Evolutionary conservation across 257 asterid genomes (phyloP), one percentile per base, ranked within the genome.

Genomic region (Solanum chiquidenum): DNA sequence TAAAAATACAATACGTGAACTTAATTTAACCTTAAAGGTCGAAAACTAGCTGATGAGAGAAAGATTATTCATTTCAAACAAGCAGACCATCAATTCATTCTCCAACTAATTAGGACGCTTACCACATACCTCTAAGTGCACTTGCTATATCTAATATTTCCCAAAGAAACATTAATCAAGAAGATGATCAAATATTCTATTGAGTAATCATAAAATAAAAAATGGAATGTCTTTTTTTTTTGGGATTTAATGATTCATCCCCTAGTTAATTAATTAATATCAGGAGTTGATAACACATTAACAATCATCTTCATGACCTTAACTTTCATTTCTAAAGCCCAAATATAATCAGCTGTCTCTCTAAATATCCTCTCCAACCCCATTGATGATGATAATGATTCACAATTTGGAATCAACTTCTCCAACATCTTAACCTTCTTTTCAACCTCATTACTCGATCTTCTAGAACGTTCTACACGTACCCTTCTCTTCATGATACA

Each of bases 281-380:
- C 87, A 18, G 89, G 60, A 40, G 80, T 89, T 2, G 94, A 86
- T 55, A 93, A 75, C 66, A 79, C 87, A 88, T 88, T 83, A 6
- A 92, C 95, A 92, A 93, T 89, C 76, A 86, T 88, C 86, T 93
- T 94, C 97, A 95, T 94, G 80, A 93, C 88, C 84, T 85, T 91
- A 66, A 91, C 94, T 87, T 93, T 91, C 90, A 88, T 91, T 79
- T 94, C 90, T 58, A 95, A 90, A 33, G 91, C 94, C 88, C 91
- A 5, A 27, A 95, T 91, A 52, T 95, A 93, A 85, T 95, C 94
- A 7, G 96, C 94, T 1, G 98, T 91, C 68, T 95, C 95, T 25
- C 71, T 83, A 83, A 94, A 91, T 55, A 94, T 92, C 84, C 90
- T 37, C 44, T 92, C 98, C 60, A 92, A 89, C 9, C 89, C 94